Evolutionary conservation across 176 grass and related monocot species (phyloP), one percentile per base, ranked within the genome.

Genomic region (Oryza australiensis): DNA sequence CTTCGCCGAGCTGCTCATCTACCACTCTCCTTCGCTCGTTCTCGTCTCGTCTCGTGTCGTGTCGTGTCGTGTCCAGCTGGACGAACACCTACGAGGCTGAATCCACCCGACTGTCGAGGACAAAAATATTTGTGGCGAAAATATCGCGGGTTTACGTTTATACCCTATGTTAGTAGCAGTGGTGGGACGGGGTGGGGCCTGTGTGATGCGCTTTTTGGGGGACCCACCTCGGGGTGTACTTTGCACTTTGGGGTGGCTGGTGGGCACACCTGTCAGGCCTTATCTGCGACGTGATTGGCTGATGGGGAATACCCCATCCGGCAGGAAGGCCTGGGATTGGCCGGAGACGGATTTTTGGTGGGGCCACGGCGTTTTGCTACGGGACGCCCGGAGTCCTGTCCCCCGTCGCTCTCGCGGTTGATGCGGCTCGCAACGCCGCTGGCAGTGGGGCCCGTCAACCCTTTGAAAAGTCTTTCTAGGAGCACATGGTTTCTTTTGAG

Each of bases 241-340:
- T 75, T 81, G 86, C 66, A 5, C 92, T 94, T 94, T 84, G 27
- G 42, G 10, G n/a, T 59, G 7, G 4, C 2, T 40, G 20, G 22
- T 82, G 11, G 83, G 27, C 80, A 30, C 42, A 71, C 26, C 4
- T 22, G 11, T 60, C 16, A 51, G 63, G 43, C 79, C 86, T 91
- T 91, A 94, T 94, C 86, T 82, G 40, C 46, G 35, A 75, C 11
- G 34, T 46, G 62, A 94, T 94, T 94, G 92, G 89, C 1, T 7
- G 8, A 7, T 1, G 8, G 4, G 32, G 12, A 38, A 45, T 15
- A 51, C 26, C 22, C 12, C 86, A 91, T 91, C 92, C 84, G 23
- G 23, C n/a, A 5, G 1, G 30, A 9, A 28, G 20, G 40, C 22
- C 43, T 82, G 34, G 10, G 22, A 94, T 94, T 91, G 92, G 92